phyloP scores from a whole-genome alignment of 768 basidiomycete species.

The Lactifluus subvellereus region DNA sequence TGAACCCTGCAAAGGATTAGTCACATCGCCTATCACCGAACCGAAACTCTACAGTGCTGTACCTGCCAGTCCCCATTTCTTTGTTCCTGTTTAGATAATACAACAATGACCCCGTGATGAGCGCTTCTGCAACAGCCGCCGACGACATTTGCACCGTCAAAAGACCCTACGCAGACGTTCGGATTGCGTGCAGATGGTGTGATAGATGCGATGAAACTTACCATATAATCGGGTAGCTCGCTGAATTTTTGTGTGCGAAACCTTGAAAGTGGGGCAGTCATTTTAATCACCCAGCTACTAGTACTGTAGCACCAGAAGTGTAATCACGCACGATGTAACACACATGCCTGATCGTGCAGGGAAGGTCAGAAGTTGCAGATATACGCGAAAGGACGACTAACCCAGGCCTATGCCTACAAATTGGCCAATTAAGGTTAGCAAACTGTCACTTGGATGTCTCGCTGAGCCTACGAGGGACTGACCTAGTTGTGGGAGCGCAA shows the following conservation, averaged over 20 bases:
- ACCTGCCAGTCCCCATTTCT: neutral
- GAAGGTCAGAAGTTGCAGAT: neutral
- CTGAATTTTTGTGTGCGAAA: neutral
- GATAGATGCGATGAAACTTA: neutral
- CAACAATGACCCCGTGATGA: constrained; percentile 14
- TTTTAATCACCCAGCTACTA: neutral
- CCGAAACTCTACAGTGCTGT: neutral
- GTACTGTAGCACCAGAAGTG: neutral
- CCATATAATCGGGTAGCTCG: neutral
- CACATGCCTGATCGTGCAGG: neutral
- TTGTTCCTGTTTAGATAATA: constrained; percentile 17
- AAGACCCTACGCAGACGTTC: neutral
- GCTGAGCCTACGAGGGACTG: neutral
- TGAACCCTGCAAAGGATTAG: neutral
- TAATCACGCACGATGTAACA: neutral
- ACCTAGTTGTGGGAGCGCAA: constrained; percentile 7
- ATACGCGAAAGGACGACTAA: neutral
- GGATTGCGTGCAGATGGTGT: neutral
- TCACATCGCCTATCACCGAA: neutral
- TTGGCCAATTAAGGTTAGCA: neutral
- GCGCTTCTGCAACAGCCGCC: neutral
- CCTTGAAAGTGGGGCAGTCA: neutral
- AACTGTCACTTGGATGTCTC: neutral
- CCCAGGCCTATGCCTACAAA: constrained; percentile 3
- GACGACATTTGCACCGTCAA: neutral